phyloP scores from a whole-genome alignment of 768 basidiomycete species.

The Pulveroboletus frians region DNA sequence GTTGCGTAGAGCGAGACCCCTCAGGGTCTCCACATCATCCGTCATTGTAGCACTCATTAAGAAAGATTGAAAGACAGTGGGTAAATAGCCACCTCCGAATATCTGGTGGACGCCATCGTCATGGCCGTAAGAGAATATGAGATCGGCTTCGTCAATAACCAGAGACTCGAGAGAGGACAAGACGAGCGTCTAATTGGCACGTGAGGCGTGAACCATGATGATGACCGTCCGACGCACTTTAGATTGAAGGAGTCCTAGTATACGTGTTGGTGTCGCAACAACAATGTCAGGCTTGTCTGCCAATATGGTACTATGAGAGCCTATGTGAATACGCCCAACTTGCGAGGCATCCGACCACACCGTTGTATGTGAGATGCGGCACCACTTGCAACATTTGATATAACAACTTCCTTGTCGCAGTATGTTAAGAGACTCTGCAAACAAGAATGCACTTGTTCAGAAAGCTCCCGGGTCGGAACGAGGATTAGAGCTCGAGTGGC shows the following conservation, averaged over 20 bases:
- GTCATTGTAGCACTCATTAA: conserved; percentile 98
- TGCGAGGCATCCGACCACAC: conserved; percentile 34
- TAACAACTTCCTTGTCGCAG: conserved; percentile 68
- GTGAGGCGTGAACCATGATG: neutral
- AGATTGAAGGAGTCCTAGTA: conserved; percentile 60
- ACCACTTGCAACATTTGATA: conserved; percentile 76
- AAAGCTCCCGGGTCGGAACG: conserved; percentile 88
- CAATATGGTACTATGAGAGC: conserved; percentile 40
- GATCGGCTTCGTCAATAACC: conserved; percentile 96
- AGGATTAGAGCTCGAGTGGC: conserved; percentile 73
- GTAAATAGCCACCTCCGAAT: conserved; percentile 64
- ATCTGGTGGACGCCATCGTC: conserved; percentile 80
- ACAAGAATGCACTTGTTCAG: conserved; percentile 81
- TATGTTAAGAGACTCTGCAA: conserved; percentile 63
- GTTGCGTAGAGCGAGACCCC: conserved; percentile 80
- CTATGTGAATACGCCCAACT: neutral
- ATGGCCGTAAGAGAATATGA: conserved; percentile 95
- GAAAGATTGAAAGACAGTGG: conserved; percentile 84
- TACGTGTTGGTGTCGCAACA: conserved; percentile 72
- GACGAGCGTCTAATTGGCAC: conserved; percentile 49
- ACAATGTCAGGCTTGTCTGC: conserved; percentile 77
- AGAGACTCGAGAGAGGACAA: conserved; percentile 72
- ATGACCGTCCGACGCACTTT: conserved; percentile 42
- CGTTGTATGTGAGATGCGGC: conserved; percentile 66
- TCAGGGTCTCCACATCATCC: conserved; percentile 88